Conservation (phyloP, 768 basidiomycete genomes). For the Boletus tylopilopsis region DNA sequence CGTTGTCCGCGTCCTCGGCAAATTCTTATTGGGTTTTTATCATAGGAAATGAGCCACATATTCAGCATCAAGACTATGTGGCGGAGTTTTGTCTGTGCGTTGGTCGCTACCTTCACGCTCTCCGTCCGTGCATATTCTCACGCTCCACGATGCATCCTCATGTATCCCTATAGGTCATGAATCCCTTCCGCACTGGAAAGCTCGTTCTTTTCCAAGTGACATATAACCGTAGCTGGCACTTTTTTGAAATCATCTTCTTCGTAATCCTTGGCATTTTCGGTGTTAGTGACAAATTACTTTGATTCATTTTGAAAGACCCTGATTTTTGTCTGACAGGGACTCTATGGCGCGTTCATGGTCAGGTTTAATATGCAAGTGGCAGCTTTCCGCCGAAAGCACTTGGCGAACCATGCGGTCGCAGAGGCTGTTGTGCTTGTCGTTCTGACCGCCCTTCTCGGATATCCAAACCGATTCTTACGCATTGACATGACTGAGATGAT, state of each 20-base stretch:
- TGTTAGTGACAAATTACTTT: constrained; percentile 41
- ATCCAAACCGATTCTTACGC: constrained; percentile 90
- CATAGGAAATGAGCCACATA: constrained; percentile 95
- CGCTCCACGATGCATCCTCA: constrained; percentile 20
- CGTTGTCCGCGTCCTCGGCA: background rate
- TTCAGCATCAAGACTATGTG: constrained; percentile 99
- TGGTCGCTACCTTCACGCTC: constrained; percentile 93
- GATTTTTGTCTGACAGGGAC: constrained; percentile 53
- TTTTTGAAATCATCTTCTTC: constrained; percentile 97
- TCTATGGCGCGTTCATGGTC: constrained; percentile 95
- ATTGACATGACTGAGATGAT: constrained; percentile 98
- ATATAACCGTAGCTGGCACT: constrained; percentile 97
- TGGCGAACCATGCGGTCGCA: constrained; percentile 76
- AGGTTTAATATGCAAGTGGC: constrained; percentile 96
- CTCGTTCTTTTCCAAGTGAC: constrained; percentile 98
- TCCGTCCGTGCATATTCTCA: constrained; percentile 57
- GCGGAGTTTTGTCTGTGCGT: constrained; percentile 95
- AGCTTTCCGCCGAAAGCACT: constrained; percentile 88
- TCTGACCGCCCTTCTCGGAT: constrained; percentile 88
- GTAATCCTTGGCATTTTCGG: constrained; percentile 95
- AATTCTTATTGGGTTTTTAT: background rate
- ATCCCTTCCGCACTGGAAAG: constrained; percentile 96
- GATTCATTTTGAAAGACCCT: constrained; percentile 2
- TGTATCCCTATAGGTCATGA: constrained; percentile 71
- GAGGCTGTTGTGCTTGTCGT: constrained; percentile 88